These are phyloP conservation scores for Trametes maxima DNA, from an alignment of 768 basidiomycete species.

Conservation along the genomic window DNA sequence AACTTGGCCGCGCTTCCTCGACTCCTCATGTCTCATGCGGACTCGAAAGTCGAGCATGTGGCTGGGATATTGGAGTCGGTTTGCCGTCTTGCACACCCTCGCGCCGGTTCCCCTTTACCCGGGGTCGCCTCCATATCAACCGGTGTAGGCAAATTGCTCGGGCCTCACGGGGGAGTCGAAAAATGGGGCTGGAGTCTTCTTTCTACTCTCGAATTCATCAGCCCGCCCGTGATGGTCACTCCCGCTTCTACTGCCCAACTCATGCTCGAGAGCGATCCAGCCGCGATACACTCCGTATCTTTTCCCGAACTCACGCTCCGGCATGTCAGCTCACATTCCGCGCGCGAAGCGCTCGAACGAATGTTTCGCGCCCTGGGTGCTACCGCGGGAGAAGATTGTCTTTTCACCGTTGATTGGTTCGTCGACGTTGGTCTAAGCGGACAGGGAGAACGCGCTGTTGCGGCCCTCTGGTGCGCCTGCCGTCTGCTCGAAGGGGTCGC, in stretches of 20 bases:
- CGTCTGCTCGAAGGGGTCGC: slow-evolving; percentile 75
- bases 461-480: slow-evolving; percentile 85
- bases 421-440: slow-evolving; percentile 52
- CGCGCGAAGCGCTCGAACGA: slow-evolving; percentile 56
- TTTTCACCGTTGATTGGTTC: slow-evolving; percentile 87
- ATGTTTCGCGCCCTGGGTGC: slow-evolving; percentile 78
- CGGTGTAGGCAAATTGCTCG: slow-evolving; percentile 65
- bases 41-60: slow-evolving; percentile 71
- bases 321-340: slow-evolving; percentile 52
- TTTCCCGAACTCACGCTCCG: slow-evolving; percentile 67
- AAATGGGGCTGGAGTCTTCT: slow-evolving; percentile 92
- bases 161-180: slow-evolving; percentile 82
- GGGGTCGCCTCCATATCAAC: slow-evolving; percentile 48
- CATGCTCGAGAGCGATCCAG: slow-evolving; percentile 54
- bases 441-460: slow-evolving; percentile 49
- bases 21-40: slow-evolving; percentile 67
- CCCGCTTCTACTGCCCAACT: slow-evolving; percentile 53
- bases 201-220: slow-evolving; percentile 73
- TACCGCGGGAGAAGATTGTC: slow-evolving; percentile 65
- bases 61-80: slow-evolving; percentile 71
- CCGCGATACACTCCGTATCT: slow-evolving; percentile 35
- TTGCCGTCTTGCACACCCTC: slow-evolving; percentile 49
- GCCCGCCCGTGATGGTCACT: slow-evolving; percentile 52
- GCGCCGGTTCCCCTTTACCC: background rate
- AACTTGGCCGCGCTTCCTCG: slow-evolving; percentile 73